These are phyloP conservation scores for Helminthosporium solani DNA, from an alignment of 2,329 filamentous ascomycete species.

Conservation along the genomic window DNA sequence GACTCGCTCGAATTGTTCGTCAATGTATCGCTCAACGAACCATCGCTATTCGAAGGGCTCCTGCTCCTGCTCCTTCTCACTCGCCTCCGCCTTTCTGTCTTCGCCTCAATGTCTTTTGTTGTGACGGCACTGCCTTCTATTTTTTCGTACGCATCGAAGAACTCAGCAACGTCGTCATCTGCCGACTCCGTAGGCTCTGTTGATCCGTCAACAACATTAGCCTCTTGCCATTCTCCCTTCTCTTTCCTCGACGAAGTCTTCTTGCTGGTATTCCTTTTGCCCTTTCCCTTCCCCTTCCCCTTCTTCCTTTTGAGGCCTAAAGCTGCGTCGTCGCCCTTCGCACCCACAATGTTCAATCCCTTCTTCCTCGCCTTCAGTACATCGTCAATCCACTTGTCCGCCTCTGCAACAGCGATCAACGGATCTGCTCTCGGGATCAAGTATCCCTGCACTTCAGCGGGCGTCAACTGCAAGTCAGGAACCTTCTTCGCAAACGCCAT, in stretches of 20 bases:
- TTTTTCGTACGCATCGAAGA: background rate
- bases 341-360: background rate
- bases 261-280: background rate
- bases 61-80: background rate
- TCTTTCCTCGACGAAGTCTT: background rate
- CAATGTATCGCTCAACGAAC: background rate
- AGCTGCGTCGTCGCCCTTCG: slow-evolving; percentile 1
- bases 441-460: slow-evolving; percentile 16
- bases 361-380: background rate
- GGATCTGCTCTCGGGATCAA: slow-evolving; percentile 4
- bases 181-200: no score
- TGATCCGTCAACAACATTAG: background rate
- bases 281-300: background rate
- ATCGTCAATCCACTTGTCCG: background rate
- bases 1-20: no score
- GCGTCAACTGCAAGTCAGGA: slow-evolving; percentile 11
- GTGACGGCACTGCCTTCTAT: no score
- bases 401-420: background rate
- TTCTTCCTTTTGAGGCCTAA: background rate
- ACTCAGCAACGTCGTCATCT: background rate
- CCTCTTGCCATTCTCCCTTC: background rate
- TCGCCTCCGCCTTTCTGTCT: background rate
- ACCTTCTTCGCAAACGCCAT: slow-evolving; percentile 8
- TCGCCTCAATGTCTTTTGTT: background rate
- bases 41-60: background rate